Evolutionary conservation across 2,329 filamentous ascomycete genomes (phyloP).

Genomic region (Beauveria caledonica): DNA sequence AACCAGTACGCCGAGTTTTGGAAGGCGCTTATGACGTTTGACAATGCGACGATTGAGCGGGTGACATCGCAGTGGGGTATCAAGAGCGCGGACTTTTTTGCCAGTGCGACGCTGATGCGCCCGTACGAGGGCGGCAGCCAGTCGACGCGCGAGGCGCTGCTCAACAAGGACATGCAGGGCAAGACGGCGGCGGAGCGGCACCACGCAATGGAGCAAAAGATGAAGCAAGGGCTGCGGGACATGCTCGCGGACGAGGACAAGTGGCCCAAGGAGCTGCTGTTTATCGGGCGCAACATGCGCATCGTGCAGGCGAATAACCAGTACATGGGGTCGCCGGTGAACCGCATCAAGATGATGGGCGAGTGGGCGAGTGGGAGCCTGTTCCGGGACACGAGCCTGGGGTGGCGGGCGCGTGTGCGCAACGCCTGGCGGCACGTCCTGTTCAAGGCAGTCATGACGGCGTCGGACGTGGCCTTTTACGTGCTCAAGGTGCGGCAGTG

Average conservation of each 20-base stretch:
- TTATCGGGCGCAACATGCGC: conserved; percentile 83
- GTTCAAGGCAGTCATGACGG: conserved; percentile 70
- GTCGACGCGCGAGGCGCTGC: conserved; percentile 56
- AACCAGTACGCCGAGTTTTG: conserved; percentile 85
- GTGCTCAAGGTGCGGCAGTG: conserved; percentile 70
- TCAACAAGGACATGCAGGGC: conserved; percentile 44
- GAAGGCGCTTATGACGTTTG: conserved; percentile 89
- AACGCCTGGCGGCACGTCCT: conserved; percentile 71
- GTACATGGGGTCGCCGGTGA: conserved; percentile 80
- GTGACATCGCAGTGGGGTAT: conserved; percentile 82
- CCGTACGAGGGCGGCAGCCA: conserved; percentile 83
- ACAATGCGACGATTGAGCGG: conserved; percentile 68
- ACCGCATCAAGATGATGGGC: conserved; percentile 89
- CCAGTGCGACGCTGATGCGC: conserved; percentile 78
- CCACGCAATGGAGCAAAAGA: conserved; percentile 80
- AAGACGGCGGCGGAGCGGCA: conserved; percentile 61
- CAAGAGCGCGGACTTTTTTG: conserved; percentile 82
- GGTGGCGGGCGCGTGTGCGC: conserved; percentile 50
- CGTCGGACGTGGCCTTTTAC: conserved; percentile 76
- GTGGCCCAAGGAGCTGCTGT: conserved; percentile 84
- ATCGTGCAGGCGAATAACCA: conserved; percentile 94
- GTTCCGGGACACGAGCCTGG: conserved; percentile 63
- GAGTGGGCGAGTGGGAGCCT: conserved; percentile 80
- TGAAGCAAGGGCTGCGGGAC: conserved; percentile 59
- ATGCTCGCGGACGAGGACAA: conserved; percentile 79